These are phyloP conservation scores for Boletellus deceptivus DNA, from an alignment of 1,284 basidiomycete species.

Conservation along the genomic window DNA sequence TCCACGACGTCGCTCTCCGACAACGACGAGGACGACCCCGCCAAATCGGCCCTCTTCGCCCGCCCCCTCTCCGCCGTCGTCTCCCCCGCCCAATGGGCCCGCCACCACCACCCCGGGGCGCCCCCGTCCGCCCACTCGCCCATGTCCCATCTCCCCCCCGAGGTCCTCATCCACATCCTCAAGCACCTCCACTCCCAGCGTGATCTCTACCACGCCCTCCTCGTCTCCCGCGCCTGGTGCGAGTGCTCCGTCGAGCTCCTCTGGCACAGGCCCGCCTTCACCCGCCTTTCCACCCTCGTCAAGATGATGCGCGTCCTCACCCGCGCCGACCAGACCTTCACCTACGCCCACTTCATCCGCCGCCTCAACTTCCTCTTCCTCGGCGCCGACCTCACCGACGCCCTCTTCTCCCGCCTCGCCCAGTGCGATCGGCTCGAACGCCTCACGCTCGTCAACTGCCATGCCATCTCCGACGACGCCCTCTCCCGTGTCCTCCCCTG, in stretches of 20 bases:
- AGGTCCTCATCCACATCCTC: constrained; percentile 92
- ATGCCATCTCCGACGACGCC: constrained; percentile 64
- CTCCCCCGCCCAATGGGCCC: constrained; percentile 67
- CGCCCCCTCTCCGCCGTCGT: constrained; percentile 42
- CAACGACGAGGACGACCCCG: constrained; percentile 62
- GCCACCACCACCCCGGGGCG: constrained; percentile 32
- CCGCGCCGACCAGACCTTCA: constrained; percentile 71
- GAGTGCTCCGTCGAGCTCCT: constrained; percentile 93
- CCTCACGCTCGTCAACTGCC: constrained; percentile 87
- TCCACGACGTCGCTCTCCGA: constrained; percentile 57
- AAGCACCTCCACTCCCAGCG: constrained; percentile 74
- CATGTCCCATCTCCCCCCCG: constrained; percentile 74
- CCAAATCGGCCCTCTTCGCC: constrained; percentile 51
- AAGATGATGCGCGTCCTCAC: constrained; percentile 74
- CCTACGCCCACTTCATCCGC: constrained; percentile 86
- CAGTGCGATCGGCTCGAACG: constrained; percentile 87
- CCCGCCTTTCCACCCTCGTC: constrained; percentile 67
- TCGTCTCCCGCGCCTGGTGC: constrained; percentile 93
- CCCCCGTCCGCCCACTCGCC: constrained; percentile 38
- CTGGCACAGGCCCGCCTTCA: constrained; percentile 89
- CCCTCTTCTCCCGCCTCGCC: constrained; percentile 71
- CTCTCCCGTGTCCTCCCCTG: constrained; percentile 68
- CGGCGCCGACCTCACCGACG: constrained; percentile 72
- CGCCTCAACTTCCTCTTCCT: constrained; percentile 88
- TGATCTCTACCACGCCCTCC: constrained; percentile 75